Conservation (phyloP, 2,329 filamentous ascomycete species). For the Raffaelea arxii region DNA sequence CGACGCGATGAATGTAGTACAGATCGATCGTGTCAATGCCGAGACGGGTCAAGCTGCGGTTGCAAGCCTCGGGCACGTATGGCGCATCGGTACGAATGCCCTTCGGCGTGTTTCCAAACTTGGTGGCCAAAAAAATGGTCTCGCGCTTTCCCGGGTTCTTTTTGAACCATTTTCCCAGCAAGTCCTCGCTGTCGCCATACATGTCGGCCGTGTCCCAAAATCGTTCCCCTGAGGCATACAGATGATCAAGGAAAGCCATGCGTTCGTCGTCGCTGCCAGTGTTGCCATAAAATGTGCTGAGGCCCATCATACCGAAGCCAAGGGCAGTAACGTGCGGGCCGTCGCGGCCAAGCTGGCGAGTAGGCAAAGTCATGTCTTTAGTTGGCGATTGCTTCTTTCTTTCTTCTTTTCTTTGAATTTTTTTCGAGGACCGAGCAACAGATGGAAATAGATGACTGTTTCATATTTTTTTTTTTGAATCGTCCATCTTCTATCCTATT, state of each 20-base stretch:
- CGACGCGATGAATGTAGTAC: constrained; percentile 40
- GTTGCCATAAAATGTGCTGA: constrained; percentile 14
- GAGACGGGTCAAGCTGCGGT: constrained; percentile 32
- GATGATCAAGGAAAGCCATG: constrained; percentile 30
- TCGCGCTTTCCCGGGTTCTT: constrained; percentile 25
- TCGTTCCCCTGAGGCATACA: constrained; percentile 27
- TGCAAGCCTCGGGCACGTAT: constrained; percentile 16
- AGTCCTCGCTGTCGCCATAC: constrained; percentile 32
- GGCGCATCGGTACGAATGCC: constrained; percentile 23
- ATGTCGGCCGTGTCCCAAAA: constrained; percentile 35
- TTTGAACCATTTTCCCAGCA: constrained; percentile 34
- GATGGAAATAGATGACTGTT: no score
- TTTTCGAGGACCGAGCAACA: no score
- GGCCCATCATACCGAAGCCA: constrained; percentile 37
- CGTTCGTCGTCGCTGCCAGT: constrained; percentile 24
- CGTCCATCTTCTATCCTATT: no score
- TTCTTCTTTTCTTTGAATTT: no score
- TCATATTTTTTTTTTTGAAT: neutral
- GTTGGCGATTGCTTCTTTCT: no score
- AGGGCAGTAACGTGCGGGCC: constrained; percentile 35
- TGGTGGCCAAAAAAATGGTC: constrained; percentile 30
- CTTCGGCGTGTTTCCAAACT: constrained; percentile 10
- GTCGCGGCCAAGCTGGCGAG: constrained; percentile 33
- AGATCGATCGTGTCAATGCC: constrained; percentile 44
- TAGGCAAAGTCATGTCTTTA: constrained; percentile 17